Base-by-base conservation (phyloP, 208 protist species). In the Angomonas ambiguus region DNA sequence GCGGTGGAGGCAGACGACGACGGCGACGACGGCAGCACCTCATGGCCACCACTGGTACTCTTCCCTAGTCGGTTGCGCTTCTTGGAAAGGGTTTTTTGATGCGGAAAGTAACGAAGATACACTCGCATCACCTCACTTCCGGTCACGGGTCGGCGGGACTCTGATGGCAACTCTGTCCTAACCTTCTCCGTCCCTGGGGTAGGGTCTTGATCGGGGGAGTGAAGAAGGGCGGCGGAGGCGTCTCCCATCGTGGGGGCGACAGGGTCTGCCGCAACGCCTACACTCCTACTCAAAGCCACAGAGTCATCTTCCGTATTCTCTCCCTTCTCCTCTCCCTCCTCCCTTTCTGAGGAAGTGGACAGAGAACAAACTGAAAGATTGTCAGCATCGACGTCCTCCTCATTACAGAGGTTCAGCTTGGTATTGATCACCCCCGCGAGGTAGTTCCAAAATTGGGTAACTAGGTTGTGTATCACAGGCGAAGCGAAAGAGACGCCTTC, bases 381-480 rank as follows among this genome's bases (percentile, higher is more conserved):
- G 10, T 5, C 53, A 1, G 1, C 4, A 28, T 61, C 56, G 53
- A 4, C 3, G 16, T 61, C 53, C 10, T 31, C 53, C 10, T 32
- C 30, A 2, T 35, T 4, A 20, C 30, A 28, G 24, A 25, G 31
- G 2, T 10, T 2, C 8, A 22, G 4, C 28, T 10, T 4, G 30
- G 28, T 20, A 22, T 38, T 65, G 35, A 72, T 51, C 33, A 65
- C 59, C 10, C 18, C 13, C 13, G 67, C 67, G 10, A 72, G 20
- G 33, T 61, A 22, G 2, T 72, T 59, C 67, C 67, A 72, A 34
- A 72, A 65, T 2, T 65, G 67, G 2, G 60, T 20, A 2, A 38
- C n/a, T 16, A 51, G 51, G 4, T 1, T 6, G 20, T 30, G 6
- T 18, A 28, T 32, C 1, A 61, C 38, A n/a, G 38, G 38, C 16